Conservation (phyloP, 352 stramenopile species). For the Aphanomyces invadans region DNA sequence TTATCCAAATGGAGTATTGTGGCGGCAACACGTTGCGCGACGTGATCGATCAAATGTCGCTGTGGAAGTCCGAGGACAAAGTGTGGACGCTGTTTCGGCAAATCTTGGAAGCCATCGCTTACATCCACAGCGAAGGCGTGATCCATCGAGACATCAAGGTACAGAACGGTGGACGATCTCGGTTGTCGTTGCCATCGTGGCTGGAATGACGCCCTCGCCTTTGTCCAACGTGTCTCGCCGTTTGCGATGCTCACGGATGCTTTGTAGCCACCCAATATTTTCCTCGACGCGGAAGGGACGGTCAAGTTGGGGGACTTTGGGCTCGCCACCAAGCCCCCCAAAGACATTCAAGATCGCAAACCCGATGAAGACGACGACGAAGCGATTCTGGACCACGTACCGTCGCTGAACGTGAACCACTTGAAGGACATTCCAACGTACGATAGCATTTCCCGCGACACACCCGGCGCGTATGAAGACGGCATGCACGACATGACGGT, state of each 20-base stretch:
- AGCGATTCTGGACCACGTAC: neutral
- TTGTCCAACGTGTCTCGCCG: no score
- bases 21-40: conserved; percentile 88
- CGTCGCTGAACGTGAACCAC: conserved; percentile 18
- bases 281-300: conserved; percentile 87
- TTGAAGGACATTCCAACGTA: conserved; percentile 27
- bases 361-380: conserved; percentile 42
- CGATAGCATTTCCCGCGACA: neutral
- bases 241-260: no score
- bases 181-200: no score
- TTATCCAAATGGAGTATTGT: conserved; percentile 96
- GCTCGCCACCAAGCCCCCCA: conserved; percentile 79
- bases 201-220: no score
- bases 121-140: conserved; percentile 91
- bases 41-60: conserved; percentile 87
- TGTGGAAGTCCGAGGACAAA: conserved; percentile 80
- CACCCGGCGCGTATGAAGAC: conserved; percentile 1
- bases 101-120: conserved; percentile 91
- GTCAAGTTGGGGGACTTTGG: conserved; percentile 94
- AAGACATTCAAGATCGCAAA: conserved; percentile 23
- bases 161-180: neutral
- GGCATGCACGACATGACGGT: conserved; percentile 13
- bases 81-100: conserved; percentile 93
- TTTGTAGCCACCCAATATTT: conserved; percentile 86
- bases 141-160: conserved; percentile 90